Base-by-base conservation (phyloP, 345 rosid genomes). In the Clausena lansium region DNA sequence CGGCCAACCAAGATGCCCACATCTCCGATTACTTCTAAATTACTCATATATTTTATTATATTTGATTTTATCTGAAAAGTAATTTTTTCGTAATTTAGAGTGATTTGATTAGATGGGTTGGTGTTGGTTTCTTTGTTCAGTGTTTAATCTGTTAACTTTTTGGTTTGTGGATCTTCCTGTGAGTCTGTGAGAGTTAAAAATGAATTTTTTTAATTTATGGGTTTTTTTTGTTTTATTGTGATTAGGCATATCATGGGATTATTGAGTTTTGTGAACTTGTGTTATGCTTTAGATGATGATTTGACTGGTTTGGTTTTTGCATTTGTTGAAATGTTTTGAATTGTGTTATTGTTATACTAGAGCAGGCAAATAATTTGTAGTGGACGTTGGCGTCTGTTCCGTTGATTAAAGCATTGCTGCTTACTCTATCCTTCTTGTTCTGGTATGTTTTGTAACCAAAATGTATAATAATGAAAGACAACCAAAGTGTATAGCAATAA, bases 301-400 rank as follows among this genome's bases (percentile, higher is more conserved):
- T 61, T 60, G 59, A 27, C 45, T 61, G 41, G 20, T 41, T 36
- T 50, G 33, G 2, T 9, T 73, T 47, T 22, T 13, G 28, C 39
- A 76, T 65, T 55, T 38, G 4, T 75, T 71, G 14, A 41, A 27
- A 9, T 54, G 58, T 74, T 30, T 38, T 28, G 33, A 24, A 68
- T 77, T 72, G 45, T 76, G 20, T 75, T 65, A 6, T 81, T 81
- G 30, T 83, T 59, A n/a, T 52, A 65, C 83, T 89, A 78, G 84
- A 85, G 82, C 95, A 92, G 93, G 83, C 84, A 72, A 93, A 80
- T 82, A 91, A 89, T 80, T 85, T 93, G 76, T 96, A 93, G 83
- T 92, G 97, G 99, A 89, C 91, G 39, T 89, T 95, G 54, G 88
- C 94, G 14, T 83, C 93, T 66, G 92, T 95, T 68, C 98, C 98